Percentiles rank a stretch among this genome's conserved stretches.
Evolutionary conservation across 352 stramenopile genomes (phyloP).

Genomic region (Pythium guiyangense): DNA sequence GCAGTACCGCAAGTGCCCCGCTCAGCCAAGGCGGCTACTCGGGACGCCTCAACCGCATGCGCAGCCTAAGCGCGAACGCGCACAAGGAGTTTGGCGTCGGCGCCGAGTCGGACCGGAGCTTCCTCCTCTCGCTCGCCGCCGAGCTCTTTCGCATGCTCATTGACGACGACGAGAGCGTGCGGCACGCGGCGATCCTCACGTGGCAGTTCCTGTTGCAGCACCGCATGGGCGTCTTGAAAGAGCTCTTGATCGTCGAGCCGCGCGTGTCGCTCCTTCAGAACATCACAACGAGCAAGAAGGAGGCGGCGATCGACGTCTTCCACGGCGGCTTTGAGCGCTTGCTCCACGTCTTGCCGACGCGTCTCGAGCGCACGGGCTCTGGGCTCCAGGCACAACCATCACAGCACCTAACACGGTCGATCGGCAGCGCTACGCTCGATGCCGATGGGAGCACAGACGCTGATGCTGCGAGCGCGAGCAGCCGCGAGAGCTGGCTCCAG

Average conservation of each 20-base stretch:
- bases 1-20: background rate
- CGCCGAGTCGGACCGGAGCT: constrained; percentile 63
- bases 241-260: constrained; percentile 70
- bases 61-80: constrained; percentile 32
- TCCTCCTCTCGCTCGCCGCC: constrained; percentile 53
- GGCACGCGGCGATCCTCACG: constrained; percentile 38
- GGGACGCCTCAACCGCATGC: constrained; percentile 41
- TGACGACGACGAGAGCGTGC: constrained; percentile 44
- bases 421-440: background rate
- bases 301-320: constrained; percentile 59
- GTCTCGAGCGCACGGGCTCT: background rate
- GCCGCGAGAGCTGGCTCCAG: constrained; percentile 60
- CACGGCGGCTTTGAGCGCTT: constrained; percentile 70
- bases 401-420: too few species aligned
- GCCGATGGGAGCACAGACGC: background rate
- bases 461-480: constrained; percentile 7
- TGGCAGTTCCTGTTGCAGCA: constrained; percentile 79
- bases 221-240: constrained; percentile 62
- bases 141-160: constrained; percentile 62
- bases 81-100: constrained; percentile 72
- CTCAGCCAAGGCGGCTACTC: constrained; percentile 16
- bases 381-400: too few species aligned
- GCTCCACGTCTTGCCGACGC: constrained; percentile 32
- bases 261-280: constrained; percentile 61
- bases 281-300: constrained; percentile 70